Percentiles rank a stretch among this genome's conserved stretches.
Evolutionary conservation across 1,284 basidiomycete species (phyloP).

Genomic region (Ceratobasidium sp.): DNA sequence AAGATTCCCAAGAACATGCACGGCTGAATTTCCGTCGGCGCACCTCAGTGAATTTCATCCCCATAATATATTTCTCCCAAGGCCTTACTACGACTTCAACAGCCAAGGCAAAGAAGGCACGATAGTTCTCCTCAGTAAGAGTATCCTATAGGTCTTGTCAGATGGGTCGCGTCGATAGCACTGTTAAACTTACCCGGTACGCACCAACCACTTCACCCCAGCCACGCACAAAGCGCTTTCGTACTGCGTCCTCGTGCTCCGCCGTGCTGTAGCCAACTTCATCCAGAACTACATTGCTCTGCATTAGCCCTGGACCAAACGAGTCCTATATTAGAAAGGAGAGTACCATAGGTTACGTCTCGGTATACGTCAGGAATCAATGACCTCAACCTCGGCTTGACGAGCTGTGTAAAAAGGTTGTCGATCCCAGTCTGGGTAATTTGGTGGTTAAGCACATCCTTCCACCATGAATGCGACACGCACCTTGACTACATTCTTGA

Average conservation of each 20-base stretch:
- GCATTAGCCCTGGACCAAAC: conserved; percentile 1
- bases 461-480: conserved; percentile 46
- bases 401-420: conserved; percentile 91
- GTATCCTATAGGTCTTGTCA: conserved; percentile 60
- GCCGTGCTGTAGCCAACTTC: conserved; percentile 85
- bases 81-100: conserved; percentile 88
- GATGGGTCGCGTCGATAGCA: background rate
- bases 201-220: conserved; percentile 87
- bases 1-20: background rate
- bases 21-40: conserved; percentile 65
- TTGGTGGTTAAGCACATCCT: conserved; percentile 25
- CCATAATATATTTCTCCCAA: conserved; percentile 89
- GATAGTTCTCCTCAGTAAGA: conserved; percentile 88
- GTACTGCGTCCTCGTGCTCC: conserved; percentile 84
- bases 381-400: conserved; percentile 82
- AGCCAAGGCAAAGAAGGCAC: conserved; percentile 80
- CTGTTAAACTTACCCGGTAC: conserved; percentile 67
- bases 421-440: conserved; percentile 78
- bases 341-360: conserved; percentile 73
- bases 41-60: conserved; percentile 88
- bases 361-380: conserved; percentile 88
- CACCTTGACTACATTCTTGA: conserved; percentile 30
- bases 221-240: conserved; percentile 84
- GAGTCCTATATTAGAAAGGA: background rate
- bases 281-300: conserved; percentile 62